Evolutionary conservation across 768 basidiomycete genomes (phyloP), one percentile per base, ranked within the genome.

Genomic region (Nidula microcarpa): DNA sequence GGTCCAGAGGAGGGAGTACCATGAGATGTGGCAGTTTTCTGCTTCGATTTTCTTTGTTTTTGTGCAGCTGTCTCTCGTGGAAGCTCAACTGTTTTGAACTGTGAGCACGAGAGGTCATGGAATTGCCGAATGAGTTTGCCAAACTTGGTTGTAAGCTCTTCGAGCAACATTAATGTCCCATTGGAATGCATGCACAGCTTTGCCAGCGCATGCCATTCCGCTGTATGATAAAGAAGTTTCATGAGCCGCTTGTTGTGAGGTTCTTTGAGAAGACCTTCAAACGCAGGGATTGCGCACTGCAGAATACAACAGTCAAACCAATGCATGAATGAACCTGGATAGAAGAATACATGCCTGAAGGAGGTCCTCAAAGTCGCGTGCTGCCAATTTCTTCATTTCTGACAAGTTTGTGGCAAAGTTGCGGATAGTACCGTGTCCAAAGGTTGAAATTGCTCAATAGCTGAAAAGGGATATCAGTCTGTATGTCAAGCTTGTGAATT

Each of bases 21-120:
- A 39, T n/a, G n/a, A n/a, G n/a, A n/a, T n/a, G n/a, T n/a, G n/a
- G n/a, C n/a, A 39, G 37, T 39, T 8, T n/a, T 39, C 8, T 8
- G n/a, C 8, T n/a, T 39, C n/a, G 8, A n/a, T 8, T 39, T 3
- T 55, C 60, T 54, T 6, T 65, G 56, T 0, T 55, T 48, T 0
- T 70, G 68, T 2, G 74, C 70, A 4, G 58, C 64, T 4, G 53
- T 58, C 48, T 82, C 78, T 1, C 52, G 51, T 0, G 75, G 75
- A 10, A 80, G 60, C 34, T 78, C 74, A 0, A 53, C 5, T 0
- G 74, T 76, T 0, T 53, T 33, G 52, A 63, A 72, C 1, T 53
- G 47, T 0, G 55, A 17, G 49, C 69, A 70, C 0, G 66, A 66
- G 1, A 54, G 14, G 1, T 59, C 44, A 5, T 56, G 52, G 55